Evolutionary conservation across 108 stramenopile genomes (phyloP), one percentile per base, ranked within the genome.

Genomic region (Schizochytrium sp.): DNA sequence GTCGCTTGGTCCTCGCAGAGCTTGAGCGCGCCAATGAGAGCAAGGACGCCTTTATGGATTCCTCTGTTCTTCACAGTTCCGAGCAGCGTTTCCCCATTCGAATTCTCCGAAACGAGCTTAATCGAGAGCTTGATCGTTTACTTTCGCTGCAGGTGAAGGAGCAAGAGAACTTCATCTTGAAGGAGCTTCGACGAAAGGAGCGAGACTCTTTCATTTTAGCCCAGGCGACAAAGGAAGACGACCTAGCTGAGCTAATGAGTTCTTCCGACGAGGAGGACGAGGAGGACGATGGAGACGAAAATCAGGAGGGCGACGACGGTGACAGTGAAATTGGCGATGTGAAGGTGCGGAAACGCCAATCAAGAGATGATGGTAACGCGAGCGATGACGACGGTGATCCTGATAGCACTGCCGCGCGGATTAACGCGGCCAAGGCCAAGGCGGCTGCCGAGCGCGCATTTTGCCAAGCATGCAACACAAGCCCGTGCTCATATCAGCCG

Each of bases 111-210:
- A 28, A 91, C 48, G 92, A 94, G 87, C 89, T 94, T 12, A 93
- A 94, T 72, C 87, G 89, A 19, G 93, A 93, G 91, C 88, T 94
- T 5, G 93, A 94, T 69, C 58, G 88, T 3, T 44, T 94, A 4
- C 91, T 94, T 21, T 58, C 72, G 45, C 90, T 91, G 55, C 93
- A 94, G 69, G 92, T 94, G 53, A 91, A 92, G 57, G 92, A 94
- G 58, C 90, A 93, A 57, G 94, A 94, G 76, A 51, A 58, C 5
- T 90, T 91, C 88, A 55, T 92, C 34, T 47, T 92, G 14, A 89
- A 92, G 89, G 91, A 92, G 18, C 57, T 58, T n/a, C 88, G 63
- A 44, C 45, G 51, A 12, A 83, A 83, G 28, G 45, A 47, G 4
- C 45, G 51, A 6, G 51, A 83, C 18, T 47, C 76, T 12, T 53